Base-by-base conservation (phyloP, 2,329 filamentous ascomycete genomes). In the Penicillium sp. region DNA sequence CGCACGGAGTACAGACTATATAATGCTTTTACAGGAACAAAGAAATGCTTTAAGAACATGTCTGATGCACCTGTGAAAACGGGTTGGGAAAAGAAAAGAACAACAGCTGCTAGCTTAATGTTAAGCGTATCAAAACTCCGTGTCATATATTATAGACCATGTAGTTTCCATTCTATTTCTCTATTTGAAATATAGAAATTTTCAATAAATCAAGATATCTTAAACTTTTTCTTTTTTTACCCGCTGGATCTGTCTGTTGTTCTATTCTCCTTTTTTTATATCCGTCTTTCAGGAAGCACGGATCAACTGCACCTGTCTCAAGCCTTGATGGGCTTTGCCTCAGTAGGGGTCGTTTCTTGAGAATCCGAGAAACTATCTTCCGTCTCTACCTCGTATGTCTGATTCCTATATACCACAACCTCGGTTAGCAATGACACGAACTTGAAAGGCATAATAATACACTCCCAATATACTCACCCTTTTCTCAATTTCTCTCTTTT, bases 321-420 rank as follows among this genome's bases (percentile, higher is more conserved):
- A 52, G 31, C 19, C 19, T 61, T 61, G 6, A 23, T 10, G 21
- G 38, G 9, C 17, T 57, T 57, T 15, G 35, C 38, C 7, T 54
- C 51, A 31, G 53, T 23, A 10, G 49, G 25, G 2, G 23, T 44
- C 2, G 43, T 33, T 7, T 15, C 39, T 7, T 23, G 31, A 3
- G 33, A 49, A 21, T 61, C 51, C 8, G 51, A 53, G 10, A 41
- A 35, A n/a, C 23, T 31, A 21, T 60, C 54, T 10, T 55, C 55
- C 4, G 38, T 48, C 33, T 44, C 49, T 6, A 10, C 23, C 6
- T 25, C 36, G 8, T 50, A 3, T 13, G 15, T 23, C 17, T 31
- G 12, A 6, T 7, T 39, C n/a, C 31, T 56, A 10, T 31, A 38
- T 44, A 15, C 15, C 29, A 21, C 12, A 17, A 47, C 1, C 12